phyloP scores from a whole-genome alignment of 306 rosid species.

The Purshia tridentata region DNA sequence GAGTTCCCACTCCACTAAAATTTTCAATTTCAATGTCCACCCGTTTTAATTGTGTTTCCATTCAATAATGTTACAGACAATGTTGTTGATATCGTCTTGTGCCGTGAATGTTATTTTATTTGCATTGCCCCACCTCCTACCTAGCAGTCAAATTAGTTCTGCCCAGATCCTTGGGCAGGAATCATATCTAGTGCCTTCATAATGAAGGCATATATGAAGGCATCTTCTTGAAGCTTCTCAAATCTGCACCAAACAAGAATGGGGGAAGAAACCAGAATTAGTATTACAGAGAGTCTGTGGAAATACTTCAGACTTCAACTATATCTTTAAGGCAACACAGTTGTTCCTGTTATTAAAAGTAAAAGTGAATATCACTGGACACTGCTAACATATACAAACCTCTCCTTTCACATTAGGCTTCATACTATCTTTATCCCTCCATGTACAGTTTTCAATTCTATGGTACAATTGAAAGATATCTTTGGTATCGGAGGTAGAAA shows the following conservation, averaged over 20 bases:
- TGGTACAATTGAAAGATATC: neutral
- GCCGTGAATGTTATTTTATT: neutral
- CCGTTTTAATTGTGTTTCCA: too few species aligned
- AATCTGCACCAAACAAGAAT: constrained; percentile 50
- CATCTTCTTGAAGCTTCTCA: constrained; percentile 86
- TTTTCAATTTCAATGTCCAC: too few species aligned
- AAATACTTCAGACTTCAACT: neutral
- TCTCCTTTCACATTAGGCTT: neutral
- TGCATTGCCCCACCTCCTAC: neutral
- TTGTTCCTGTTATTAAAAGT: neutral
- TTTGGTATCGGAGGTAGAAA: neutral
- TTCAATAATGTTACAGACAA: too few species aligned
- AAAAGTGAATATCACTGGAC: neutral
- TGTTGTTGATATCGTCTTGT: neutral
- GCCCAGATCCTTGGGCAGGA: constrained; percentile 13
- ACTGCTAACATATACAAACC: neutral
- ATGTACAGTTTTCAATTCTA: neutral
- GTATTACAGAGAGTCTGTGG: neutral
- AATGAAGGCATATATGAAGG: constrained; percentile 60
- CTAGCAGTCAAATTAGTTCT: neutral
- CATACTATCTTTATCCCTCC: neutral
- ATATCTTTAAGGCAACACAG: neutral
- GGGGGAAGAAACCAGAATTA: constrained; percentile 1
- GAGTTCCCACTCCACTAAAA: too few species aligned
- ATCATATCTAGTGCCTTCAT: constrained; percentile 60